Evolutionary conservation across 176 grass and related monocot species (phyloP).

Genomic region (Alloteropsis semialata): DNA sequence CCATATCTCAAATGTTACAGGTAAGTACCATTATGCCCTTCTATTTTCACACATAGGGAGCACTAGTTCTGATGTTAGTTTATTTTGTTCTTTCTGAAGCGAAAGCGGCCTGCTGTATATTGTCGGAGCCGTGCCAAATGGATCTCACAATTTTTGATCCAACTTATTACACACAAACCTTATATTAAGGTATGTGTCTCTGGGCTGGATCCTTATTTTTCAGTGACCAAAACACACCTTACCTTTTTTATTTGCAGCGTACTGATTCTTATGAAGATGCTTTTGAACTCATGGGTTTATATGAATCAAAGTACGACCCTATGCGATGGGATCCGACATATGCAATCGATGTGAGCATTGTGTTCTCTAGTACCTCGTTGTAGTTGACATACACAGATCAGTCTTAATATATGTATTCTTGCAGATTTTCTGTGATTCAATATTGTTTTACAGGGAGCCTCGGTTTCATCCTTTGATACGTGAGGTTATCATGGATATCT

Average conservation of each 20-base stretch:
- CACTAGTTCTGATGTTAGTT: neutral
- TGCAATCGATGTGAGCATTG: neutral
- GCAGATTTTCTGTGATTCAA: neutral
- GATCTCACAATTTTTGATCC: neutral
- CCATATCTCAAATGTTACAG: neutral
- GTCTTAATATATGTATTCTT: neutral
- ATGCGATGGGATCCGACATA: neutral
- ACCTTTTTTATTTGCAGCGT: neutral
- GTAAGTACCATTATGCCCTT: neutral
- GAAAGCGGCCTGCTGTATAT: neutral
- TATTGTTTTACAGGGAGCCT: constrained; percentile 19
- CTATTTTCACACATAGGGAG: neutral
- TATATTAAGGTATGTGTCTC: constrained; percentile 16
- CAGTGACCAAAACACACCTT: neutral
- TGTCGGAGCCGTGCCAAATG: neutral
- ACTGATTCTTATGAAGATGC: neutral
- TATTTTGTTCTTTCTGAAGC: neutral
- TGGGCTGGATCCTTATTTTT: neutral
- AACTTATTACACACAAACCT: constrained; percentile 6
- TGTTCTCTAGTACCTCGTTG: neutral
- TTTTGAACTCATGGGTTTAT: neutral
- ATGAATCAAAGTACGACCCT: neutral
- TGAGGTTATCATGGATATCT: neutral
- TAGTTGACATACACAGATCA: neutral
- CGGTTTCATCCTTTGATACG: constrained; percentile 29